Conservation (phyloP, 1,284 basidiomycete species). For the Gastroboletus turbinatus region DNA sequence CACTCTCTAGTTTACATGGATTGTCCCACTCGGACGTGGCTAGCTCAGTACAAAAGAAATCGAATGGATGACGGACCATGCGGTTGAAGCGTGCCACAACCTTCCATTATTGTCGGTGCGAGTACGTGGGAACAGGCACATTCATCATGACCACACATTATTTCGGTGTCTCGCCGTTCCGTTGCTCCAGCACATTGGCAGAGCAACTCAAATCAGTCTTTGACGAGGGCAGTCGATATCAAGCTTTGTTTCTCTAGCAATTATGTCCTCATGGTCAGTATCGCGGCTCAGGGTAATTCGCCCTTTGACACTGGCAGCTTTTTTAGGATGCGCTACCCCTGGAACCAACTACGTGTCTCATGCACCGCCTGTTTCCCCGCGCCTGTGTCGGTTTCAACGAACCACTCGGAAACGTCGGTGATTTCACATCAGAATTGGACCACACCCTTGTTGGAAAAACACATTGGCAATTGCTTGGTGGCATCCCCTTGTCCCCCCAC, state of each 20-base stretch:
- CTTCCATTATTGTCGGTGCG: neutral
- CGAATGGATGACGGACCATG: constrained; percentile 4
- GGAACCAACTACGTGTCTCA: neutral
- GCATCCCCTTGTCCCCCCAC: neutral
- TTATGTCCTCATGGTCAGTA: neutral
- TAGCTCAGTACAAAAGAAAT: neutral
- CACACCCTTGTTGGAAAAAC: neutral
- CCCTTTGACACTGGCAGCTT: neutral
- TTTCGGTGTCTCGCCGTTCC: neutral
- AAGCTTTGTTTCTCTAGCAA: neutral
- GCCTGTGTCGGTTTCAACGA: neutral
- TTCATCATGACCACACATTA: neutral
- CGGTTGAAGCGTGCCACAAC: constrained; percentile 18
- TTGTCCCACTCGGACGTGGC: neutral
- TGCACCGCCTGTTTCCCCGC: neutral
- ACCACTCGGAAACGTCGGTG: neutral
- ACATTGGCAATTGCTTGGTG: neutral
- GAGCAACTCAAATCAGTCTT: constrained; percentile 2
- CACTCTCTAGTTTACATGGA: neutral
- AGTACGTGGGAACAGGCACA: constrained; percentile 1
- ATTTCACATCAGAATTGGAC: constrained; percentile 1
- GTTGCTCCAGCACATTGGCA: neutral
- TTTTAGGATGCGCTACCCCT: neutral
- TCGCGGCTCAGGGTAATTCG: constrained; percentile 6
- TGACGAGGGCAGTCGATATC: neutral